Evolutionary conservation across 2,329 filamentous ascomycete genomes (phyloP).

Genomic region (Didymella segeticola): DNA sequence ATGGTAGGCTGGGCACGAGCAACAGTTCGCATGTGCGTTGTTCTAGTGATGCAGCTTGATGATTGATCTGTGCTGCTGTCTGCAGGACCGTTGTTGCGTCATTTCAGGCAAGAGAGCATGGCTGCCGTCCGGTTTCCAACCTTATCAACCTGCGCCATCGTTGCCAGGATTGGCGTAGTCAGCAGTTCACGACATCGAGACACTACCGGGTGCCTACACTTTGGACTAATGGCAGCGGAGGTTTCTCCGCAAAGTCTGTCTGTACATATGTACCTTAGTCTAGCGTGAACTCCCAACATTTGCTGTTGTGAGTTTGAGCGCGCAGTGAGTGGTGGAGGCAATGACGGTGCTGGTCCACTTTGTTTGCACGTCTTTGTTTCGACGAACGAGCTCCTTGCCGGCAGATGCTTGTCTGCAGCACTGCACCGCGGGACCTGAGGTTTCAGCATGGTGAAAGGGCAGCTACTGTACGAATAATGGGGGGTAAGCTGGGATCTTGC

Average conservation of each 20-base stretch:
- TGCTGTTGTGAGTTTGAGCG: neutral
- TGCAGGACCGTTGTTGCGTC: constrained; percentile 16
- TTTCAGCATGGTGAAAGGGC: neutral
- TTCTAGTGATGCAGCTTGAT: constrained; percentile 16
- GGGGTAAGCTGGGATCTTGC: neutral
- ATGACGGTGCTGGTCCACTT: constrained; percentile 15
- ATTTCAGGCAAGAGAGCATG: constrained; percentile 6
- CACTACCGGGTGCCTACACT: neutral
- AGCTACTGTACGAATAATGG: neutral
- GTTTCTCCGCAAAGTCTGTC: too few relatives aligned
- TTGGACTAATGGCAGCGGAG: neutral
- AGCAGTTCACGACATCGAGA: constrained; percentile 5
- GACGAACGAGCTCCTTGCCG: constrained; percentile 6
- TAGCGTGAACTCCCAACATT: neutral
- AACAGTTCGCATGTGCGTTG: constrained; percentile 14
- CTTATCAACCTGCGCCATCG: neutral
- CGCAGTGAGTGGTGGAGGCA: constrained; percentile 1
- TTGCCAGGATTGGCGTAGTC: constrained; percentile 8
- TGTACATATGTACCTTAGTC: too few relatives aligned
- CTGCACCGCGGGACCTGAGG: constrained; percentile 6
- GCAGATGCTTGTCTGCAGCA: constrained; percentile 9
- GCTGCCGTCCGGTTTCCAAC: constrained; percentile 10
- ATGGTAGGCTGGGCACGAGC: constrained; percentile 22
- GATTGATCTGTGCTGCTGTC: constrained; percentile 7
- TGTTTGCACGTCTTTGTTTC: constrained; percentile 28